Percentiles rank a stretch among this genome's conserved stretches.
Evolutionary conservation across 352 stramenopile species (phyloP).

Genomic region (Globisporangium recalcitrans): DNA sequence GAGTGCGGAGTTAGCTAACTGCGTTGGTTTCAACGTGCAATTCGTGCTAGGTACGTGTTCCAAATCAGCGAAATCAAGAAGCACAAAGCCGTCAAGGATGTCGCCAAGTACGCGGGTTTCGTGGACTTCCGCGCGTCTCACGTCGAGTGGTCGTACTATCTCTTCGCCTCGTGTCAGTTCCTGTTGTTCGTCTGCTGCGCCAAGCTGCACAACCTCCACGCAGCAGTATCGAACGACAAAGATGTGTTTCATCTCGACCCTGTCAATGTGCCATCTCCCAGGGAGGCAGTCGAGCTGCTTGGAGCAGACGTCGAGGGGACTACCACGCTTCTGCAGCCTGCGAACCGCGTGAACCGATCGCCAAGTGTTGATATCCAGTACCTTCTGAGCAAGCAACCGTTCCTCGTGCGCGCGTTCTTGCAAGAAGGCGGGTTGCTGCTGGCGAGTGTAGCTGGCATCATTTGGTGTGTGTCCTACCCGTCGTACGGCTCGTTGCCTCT

Average conservation of each 20-base stretch:
- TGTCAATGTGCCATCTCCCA: not conserved
- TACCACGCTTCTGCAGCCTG: conserved; percentile 14
- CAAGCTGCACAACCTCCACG: conserved; percentile 71
- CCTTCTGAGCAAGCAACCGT: conserved; percentile 55
- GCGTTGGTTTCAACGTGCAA: too few species aligned
- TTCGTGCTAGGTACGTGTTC: conserved; percentile 58
- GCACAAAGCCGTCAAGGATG: conserved; percentile 24
- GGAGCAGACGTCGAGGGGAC: conserved; percentile 1
- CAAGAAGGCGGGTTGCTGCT: conserved; percentile 63
- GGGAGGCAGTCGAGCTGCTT: conserved; percentile 12
- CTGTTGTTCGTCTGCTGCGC: conserved; percentile 56
- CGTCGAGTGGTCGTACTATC: conserved; percentile 60
- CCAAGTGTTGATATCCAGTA: conserved; percentile 38
- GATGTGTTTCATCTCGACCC: conserved; percentile 9
- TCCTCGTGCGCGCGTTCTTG: conserved; percentile 59
- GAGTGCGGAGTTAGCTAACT: not conserved
- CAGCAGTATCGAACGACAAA: conserved; percentile 14
- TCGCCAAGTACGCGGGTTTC: conserved; percentile 58
- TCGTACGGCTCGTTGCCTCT: conserved; percentile 69
- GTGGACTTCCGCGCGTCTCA: conserved; percentile 38
- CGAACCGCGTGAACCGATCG: conserved; percentile 19
- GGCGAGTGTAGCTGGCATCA: conserved; percentile 56
- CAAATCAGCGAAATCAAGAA: conserved; percentile 37
- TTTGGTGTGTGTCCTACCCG: conserved; percentile 80
- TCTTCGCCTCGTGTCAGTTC: conserved; percentile 52